Base-by-base conservation (phyloP, 139 green algal species). In the Tetraselmis chui region DNA sequence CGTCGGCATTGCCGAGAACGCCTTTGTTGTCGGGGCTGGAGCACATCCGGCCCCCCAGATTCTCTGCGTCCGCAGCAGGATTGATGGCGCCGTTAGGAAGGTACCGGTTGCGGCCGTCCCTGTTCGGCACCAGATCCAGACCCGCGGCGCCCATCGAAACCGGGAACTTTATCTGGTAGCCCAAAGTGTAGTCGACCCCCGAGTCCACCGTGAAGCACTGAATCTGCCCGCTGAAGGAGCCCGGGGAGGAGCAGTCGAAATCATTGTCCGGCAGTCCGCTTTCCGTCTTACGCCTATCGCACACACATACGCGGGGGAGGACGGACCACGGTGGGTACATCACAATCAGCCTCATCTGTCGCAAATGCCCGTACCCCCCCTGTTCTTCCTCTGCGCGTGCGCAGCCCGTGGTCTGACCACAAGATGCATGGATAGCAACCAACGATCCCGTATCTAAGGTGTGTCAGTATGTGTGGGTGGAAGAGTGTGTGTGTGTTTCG, bases 81-180 rank as follows among this genome's bases (percentile, higher is more conserved):
- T 67, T 18, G 18, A 18, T 18, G 11, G 5, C 45, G 11, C 45
- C 45, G 18, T 67, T 67, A 18, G 45, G 45, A 5, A 67, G 45
- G 45, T 67, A 67, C 11, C 5, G 11, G 45, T 18, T 67, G 45
- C 45, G 45, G 45, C 45, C 45, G 45, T 67, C 45, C 45, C 5
- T 5, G 45, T 67, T 67, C 11, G n/a, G 26, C 26, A 29, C 26
- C 74, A 31, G 74, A 25, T 28, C n/a, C 26, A 58, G 77, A 23
- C 29, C 29, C 2, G 18, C 11, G 77, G 25, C 30, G 29, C 30
- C 30, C 77, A 80, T 80, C 28, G 25, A 27, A 2, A 29, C 67
- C 1, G 82, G 78, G 58, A 83, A 83, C 29, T 78, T 59, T 1
- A 78, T 45, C 59, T 83, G 59, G 28, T 67, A 79, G 30, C 29